Percentiles rank a stretch among this genome's conserved stretches.
Conservation (phyloP, 345 rosid genomes). For the Eutrema heterophyllum region DNA sequence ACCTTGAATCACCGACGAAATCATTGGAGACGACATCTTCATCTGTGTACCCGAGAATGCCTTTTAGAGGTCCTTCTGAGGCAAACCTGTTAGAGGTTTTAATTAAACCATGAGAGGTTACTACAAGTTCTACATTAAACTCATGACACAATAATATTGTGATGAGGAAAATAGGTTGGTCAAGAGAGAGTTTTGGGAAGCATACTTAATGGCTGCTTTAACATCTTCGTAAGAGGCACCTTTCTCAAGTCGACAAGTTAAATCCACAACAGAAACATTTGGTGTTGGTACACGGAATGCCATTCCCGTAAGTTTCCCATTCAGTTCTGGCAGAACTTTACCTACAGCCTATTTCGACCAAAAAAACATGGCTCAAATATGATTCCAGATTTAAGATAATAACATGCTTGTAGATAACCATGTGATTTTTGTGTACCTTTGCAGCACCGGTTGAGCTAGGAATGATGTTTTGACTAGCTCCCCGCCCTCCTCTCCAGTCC, state of each 20-base stretch:
- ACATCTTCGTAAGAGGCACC: slow-evolving; percentile 91
- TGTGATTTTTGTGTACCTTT: slow-evolving; percentile 44
- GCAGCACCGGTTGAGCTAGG: slow-evolving; percentile 99
- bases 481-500: slow-evolving; percentile 99
- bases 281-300: slow-evolving; percentile 99
- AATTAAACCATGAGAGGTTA: slow-evolving; percentile 11
- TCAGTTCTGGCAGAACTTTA: slow-evolving; percentile 95
- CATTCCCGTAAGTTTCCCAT: slow-evolving; percentile 99
- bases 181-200: slow-evolving; percentile 6
- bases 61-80: slow-evolving; percentile 79
- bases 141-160: background rate
- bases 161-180: background rate
- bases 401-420: background rate
- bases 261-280: slow-evolving; percentile 94
- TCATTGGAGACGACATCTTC: slow-evolving; percentile 98
- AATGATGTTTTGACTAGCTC: slow-evolving; percentile 96
- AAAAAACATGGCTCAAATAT: background rate
- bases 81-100: slow-evolving; percentile 54
- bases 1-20: slow-evolving; percentile 91
- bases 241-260: slow-evolving; percentile 95
- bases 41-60: slow-evolving; percentile 95
- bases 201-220: slow-evolving; percentile 88
- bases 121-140: background rate
- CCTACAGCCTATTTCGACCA: slow-evolving; percentile 74
- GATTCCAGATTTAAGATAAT: background rate